Evolutionary conservation across 2,329 filamentous ascomycete genomes (phyloP), one percentile per base, ranked within the genome.

Genomic region (Aspergillus pseudoviridinutans): DNA sequence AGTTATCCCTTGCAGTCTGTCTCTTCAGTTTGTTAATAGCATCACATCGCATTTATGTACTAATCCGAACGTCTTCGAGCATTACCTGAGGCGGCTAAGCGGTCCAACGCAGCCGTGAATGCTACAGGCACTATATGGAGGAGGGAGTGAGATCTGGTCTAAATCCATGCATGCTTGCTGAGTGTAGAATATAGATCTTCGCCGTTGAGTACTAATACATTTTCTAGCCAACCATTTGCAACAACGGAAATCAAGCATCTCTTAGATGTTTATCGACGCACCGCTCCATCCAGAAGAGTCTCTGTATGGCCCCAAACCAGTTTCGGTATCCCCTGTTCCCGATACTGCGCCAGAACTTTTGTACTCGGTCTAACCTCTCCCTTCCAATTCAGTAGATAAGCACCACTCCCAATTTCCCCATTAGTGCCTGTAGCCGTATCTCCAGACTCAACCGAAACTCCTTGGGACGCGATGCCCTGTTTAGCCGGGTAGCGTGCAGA

Each of bases 341-440:
- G 54, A 60, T 63, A 61, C 35, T 54, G 14, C 12, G 14, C 22
- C 8, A 63, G 25, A 29, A 57, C 24, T 27, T 50, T 51, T 8
- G 32, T 42, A 6, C 53, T 60, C 12, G 52, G 12, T 10, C 55
- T n/a, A 27, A 54, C 41, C 8, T 58, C 53, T 0, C 59, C 61
- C 41, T 61, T 58, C 57, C 59, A 63, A 25, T 61, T 51, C 24
- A 63, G 7, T 6, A 61, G 49, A 53, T 63, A 63, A 0, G 57
- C 53, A 10, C 61, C 61, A 29, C 57, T 52, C 0, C 61, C 61
- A 0, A 14, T 32, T 10, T 57, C 32, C 4, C 61, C 59, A 2
- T 17, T 49, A 3, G 53, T 53, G 0, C 57, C 59, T 3, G 4
- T 51, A 0, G 59, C 59, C 3, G 50, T 25, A 10, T 53, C 53